Evolutionary conservation across 2,329 filamentous ascomycete species (phyloP).

Genomic region (Aspergillus bombycis): DNA sequence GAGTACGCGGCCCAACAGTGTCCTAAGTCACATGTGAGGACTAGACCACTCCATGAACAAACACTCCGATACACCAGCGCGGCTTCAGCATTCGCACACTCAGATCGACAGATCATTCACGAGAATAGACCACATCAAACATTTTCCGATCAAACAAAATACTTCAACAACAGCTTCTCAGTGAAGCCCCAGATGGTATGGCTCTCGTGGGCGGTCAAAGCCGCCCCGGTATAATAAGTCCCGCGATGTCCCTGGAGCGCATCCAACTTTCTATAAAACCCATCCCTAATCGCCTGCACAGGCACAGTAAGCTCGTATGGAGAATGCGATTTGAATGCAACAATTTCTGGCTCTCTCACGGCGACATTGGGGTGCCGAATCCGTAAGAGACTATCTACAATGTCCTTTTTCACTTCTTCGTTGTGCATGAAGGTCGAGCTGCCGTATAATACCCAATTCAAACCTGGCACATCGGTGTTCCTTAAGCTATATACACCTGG

Average conservation of each 20-base stretch:
- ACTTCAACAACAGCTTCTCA: background rate
- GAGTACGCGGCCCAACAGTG: no score
- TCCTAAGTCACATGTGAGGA: no score
- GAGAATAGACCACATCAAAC: background rate
- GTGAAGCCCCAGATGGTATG: background rate
- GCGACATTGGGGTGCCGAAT: background rate
- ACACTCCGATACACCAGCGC: no score
- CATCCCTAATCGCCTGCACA: background rate
- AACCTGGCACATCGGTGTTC: background rate
- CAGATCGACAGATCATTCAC: no score
- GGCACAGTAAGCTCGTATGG: background rate
- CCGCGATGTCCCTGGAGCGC: background rate
- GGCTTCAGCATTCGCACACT: no score
- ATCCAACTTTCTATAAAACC: background rate
- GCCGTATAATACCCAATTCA: background rate
- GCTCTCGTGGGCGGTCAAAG: background rate
- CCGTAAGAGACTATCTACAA: background rate
- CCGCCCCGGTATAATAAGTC: background rate
- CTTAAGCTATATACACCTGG: background rate
- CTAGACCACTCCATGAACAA: no score
- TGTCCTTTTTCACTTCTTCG: background rate
- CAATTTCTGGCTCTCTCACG: background rate
- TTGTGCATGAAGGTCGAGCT: background rate
- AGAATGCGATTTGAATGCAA: background rate
- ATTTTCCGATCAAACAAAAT: background rate